A percentile compares a stretch with the other conserved stretches of the same genome.
Evolutionary conservation across 2,329 filamentous ascomycete species (phyloP).

Genomic region (Emergomyces orientalis): DNA sequence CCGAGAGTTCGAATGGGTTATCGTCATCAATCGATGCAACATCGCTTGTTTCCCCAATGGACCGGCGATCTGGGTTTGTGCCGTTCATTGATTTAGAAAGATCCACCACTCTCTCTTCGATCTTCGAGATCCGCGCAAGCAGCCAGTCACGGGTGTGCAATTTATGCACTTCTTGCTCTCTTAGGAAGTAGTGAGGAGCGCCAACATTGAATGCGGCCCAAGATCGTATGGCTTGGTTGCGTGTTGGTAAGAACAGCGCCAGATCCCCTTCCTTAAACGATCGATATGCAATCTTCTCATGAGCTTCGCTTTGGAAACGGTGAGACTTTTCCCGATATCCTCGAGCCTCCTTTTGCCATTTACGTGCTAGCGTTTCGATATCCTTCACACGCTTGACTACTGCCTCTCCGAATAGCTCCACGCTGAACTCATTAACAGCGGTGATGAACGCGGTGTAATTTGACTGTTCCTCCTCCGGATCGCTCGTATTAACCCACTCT

Average conservation of each 20-base stretch:
- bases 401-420: slow-evolving; percentile 74
- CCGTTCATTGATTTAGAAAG: slow-evolving; percentile 66
- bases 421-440: slow-evolving; percentile 66
- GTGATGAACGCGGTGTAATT: slow-evolving; percentile 68
- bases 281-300: slow-evolving; percentile 92
- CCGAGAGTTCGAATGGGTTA: slow-evolving; percentile 92
- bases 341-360: slow-evolving; percentile 82
- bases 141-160: slow-evolving; percentile 85
- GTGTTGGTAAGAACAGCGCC: slow-evolving; percentile 84
- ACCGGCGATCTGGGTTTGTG: slow-evolving; percentile 42
- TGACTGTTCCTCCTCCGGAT: slow-evolving; percentile 56
- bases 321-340: slow-evolving; percentile 82
- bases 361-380: slow-evolving; percentile 83
- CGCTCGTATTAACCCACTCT: slow-evolving; percentile 69
- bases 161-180: slow-evolving; percentile 82
- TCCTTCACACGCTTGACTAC: slow-evolving; percentile 86
- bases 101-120: slow-evolving; percentile 90
- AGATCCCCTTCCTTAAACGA: slow-evolving; percentile 96
- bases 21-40: slow-evolving; percentile 65
- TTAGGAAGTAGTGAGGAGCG: slow-evolving; percentile 92
- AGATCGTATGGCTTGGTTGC: slow-evolving; percentile 86
- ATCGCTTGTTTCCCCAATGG: slow-evolving; percentile 44
- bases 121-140: slow-evolving; percentile 81
- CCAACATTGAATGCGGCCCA: slow-evolving; percentile 99
- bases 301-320: slow-evolving; percentile 67